Base-by-base conservation (phyloP, 306 rosid genomes). In the Ceratonia siliqua region DNA sequence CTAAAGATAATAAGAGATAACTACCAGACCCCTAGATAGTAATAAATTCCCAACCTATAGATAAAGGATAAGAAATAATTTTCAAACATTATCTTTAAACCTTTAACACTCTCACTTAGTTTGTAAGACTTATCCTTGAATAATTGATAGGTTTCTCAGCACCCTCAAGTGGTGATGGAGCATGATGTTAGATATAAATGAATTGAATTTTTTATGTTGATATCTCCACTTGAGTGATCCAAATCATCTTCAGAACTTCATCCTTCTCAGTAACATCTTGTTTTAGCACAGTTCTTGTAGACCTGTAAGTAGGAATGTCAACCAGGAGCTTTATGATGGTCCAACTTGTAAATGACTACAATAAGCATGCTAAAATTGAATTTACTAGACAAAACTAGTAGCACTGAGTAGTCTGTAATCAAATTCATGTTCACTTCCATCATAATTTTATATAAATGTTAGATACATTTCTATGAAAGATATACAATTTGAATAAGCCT, bases 401-500 rank as follows among this genome's bases (percentile, higher is more conserved):
- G 38, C 42, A 22, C 41, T n/a, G n/a, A 61, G 41, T 50, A 42
- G 32, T 50, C 28, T 62, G 5, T n/a, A 39, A 43, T 41, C 22
- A 50, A 32, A 25, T 35, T 15, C 17, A 74, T 62, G 50, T 46
- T 53, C 12, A 7, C 24, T 12, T 62, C 53, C 33, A 46, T 57
- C 66, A 76, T 58, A 49, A 53, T 52, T 65, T 20, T 70, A 38
- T 54, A 14, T 46, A 11, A 48, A 52, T 75, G 55, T 65, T 24
- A 65, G 4, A 28, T 25, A 13, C 8, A 38, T 77, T 75, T 58
- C 15, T 78, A 33, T 72, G 25, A 54, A 62, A 12, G 66, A 42
- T 76, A 39, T 73, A 27, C 62, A 71, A 48, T 79, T 70, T 63
- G 64, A 75, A 73, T 56, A 63, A 33, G 57, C 48, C 25, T 68